phyloP scores from a whole-genome alignment of 352 stramenopile species.

The Globisporangium paddicum region DNA sequence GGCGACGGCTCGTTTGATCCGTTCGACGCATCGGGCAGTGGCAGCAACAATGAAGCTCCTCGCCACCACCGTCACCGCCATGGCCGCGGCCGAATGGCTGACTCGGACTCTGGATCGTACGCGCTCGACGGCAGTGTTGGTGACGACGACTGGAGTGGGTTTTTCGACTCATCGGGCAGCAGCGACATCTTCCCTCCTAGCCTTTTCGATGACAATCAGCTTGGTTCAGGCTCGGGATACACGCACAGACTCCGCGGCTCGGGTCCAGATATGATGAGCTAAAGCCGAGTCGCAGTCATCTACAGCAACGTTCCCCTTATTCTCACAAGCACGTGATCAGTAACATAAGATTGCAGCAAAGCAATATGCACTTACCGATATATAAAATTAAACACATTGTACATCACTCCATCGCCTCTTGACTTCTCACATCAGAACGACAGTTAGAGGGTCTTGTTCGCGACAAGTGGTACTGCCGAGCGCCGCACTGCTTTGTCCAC shows the following conservation, averaged over 20 bases:
- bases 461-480: not conserved
- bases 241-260: constrained; percentile 1
- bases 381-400: not conserved
- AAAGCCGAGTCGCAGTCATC: not conserved
- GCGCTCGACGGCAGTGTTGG: not conserved
- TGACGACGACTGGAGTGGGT: not conserved
- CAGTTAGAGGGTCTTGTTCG: not conserved
- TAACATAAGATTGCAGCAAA: not conserved
- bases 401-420: not conserved
- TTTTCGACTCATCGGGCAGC: not conserved
- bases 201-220: not conserved
- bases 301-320: not conserved
- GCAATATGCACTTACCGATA: not conserved
- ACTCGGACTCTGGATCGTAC: not conserved
- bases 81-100: not conserved
- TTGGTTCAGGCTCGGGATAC: not conserved
- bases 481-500: constrained; percentile 5
- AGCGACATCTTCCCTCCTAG: not conserved
- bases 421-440: no score
- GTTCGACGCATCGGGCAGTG: not conserved
- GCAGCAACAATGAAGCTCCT: not conserved
- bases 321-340: not conserved
- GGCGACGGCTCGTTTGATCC: not conserved
- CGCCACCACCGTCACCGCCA: not conserved
- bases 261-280: not conserved